Percentiles rank a stretch among this genome's conserved stretches.
Evolutionary conservation across 495 filamentous ascomycete genomes (phyloP).

Genomic region (Pseudoneurospora amorphoporcata): DNA sequence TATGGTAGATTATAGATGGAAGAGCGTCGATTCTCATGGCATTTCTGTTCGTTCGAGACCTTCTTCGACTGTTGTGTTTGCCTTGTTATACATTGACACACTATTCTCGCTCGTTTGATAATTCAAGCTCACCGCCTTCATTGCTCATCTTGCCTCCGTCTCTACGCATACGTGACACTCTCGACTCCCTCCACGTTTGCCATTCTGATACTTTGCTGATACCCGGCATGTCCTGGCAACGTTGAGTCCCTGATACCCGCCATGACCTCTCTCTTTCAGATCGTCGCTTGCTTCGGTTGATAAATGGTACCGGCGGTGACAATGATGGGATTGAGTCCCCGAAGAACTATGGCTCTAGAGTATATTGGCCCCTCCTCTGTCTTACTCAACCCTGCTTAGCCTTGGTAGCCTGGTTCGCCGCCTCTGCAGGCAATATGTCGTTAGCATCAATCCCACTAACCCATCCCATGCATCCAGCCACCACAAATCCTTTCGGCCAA

Average conservation of each 20-base stretch:
- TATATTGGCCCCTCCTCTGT: not conserved
- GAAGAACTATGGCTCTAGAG: not conserved
- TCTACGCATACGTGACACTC: not conserved
- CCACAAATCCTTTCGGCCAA: not conserved
- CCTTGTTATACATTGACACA: not conserved
- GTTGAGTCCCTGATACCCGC: not conserved
- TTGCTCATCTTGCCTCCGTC: not conserved
- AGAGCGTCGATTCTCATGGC: not conserved
- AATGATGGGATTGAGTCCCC: no score
- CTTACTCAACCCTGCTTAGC: slow-evolving; percentile 30
- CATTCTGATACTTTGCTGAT: no score
- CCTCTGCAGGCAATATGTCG: slow-evolving; percentile 18
- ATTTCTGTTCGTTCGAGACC: not conserved
- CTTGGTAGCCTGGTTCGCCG: slow-evolving; percentile 32
- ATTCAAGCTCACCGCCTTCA: not conserved
- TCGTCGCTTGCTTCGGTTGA: no score
- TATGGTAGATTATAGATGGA: not conserved
- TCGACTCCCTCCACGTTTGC: not conserved
- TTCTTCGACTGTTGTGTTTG: not conserved
- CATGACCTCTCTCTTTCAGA: no score
- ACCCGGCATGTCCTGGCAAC: no score
- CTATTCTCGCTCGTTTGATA: not conserved
- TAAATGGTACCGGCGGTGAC: no score
- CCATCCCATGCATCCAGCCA: not conserved
- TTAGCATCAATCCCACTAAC: not conserved